Base-by-base conservation (phyloP, 2,329 filamentous ascomycete species). In the Dothideomycetidae sp. region DNA sequence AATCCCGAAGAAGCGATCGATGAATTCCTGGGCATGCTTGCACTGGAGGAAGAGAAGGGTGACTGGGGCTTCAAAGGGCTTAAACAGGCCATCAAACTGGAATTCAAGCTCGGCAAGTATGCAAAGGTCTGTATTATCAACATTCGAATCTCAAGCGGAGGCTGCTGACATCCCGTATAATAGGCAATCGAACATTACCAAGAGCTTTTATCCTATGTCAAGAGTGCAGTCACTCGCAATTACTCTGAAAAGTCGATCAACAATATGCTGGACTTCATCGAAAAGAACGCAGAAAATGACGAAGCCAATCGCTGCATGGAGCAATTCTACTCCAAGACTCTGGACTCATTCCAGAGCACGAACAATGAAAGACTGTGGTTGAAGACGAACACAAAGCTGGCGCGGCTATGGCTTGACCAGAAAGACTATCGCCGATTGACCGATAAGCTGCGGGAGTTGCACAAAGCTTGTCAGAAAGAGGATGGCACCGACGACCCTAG, bases 241-340 rank as follows among this genome's bases (percentile, higher is more conserved):
- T 96, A 96, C 61, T 94, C 90, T 1, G 90, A 98, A 60, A 96
- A 96, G 59, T 96, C 88, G 10, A 93, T 98, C 64, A 96, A 96
- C 63, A 96, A 94, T 58, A 93, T 98, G 78, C 75, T 98, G 32
- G 90, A 96, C 62, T 93, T 81, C 56, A 90, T 98, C 47, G 88
- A 96, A 59, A 96, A 94, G 62, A 81, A 78, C 28, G 78, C 78
- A 40, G 75, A 79, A 46, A 70, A 76, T 43, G 71, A 75, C 5
- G 73, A 76, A 30, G 77, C 81, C 15, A 80, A 79, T 51, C 67
- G 73, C 45, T 88, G 79, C 59, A 92, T 96, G 76, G 88, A 94
- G 57, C 73, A 83, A 46, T 93, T 98, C 66, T 98, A 96, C 61
- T 88, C 83, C 1, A 66, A 90, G 49, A 98, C 90, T 1, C 75